Percentiles rank a stretch among this genome's conserved stretches.
These are phyloP conservation scores for Eucalyptus lansdowneana DNA, from an alignment of 345 rosid species.

Conservation along the genomic window DNA sequence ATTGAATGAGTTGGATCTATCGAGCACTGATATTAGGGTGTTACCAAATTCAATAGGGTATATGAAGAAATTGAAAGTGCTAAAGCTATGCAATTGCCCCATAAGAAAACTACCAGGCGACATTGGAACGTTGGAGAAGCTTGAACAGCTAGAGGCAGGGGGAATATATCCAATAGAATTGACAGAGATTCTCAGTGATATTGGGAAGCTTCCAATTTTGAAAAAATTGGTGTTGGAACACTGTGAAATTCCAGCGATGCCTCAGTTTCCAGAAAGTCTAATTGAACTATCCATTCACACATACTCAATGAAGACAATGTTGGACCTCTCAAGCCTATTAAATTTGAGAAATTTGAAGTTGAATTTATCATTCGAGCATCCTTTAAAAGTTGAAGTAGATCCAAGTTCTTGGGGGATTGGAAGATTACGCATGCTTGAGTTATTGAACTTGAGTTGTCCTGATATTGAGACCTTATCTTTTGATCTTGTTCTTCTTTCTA, in stretches of 20 bases:
- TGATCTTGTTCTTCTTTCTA: not conserved
- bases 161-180: fast-evolving
- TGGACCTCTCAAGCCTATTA: too few species aligned
- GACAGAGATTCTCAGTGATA: fast-evolving
- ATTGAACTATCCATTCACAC: fast-evolving
- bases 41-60: too few species aligned
- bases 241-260: too few species aligned
- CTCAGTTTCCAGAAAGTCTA: too few species aligned
- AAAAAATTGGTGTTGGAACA: too few species aligned
- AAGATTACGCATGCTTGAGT: not conserved
- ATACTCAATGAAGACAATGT: too few species aligned
- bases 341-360: too few species aligned
- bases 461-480: fast-evolving
- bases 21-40: fast-evolving
- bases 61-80: not conserved
- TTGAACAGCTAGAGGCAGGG: fast-evolving
- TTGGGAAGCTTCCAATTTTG: not conserved
- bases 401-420: not conserved
- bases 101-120: fast-evolving
- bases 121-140: not conserved
- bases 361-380: fast-evolving
- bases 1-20: too few species aligned
- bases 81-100: fast-evolving
- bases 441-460: fast-evolving
- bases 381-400: not conserved